Conservation (phyloP, 164 flowering plant genomes). For the Vitis amurensis region DNA sequence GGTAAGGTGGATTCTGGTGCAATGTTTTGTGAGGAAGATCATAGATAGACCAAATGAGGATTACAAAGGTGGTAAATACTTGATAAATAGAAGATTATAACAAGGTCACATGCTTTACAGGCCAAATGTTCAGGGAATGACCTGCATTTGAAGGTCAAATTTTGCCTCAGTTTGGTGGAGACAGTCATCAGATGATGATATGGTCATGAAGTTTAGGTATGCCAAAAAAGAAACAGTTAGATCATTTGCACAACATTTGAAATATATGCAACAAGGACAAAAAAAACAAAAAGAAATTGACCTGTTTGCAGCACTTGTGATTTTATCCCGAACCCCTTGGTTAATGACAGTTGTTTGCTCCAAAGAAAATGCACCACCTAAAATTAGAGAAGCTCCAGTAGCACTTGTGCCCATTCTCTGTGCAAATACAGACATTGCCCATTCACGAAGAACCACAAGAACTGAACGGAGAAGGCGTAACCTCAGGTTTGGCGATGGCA, state of each 20-base stretch:
- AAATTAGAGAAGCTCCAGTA: conserved; percentile 64
- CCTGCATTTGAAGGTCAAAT: too few relatives aligned
- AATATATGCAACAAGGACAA: background rate
- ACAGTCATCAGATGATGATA: too few relatives aligned
- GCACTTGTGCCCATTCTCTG: conserved; percentile 81
- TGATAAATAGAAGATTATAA: too few relatives aligned
- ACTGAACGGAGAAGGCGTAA: conserved; percentile 86
- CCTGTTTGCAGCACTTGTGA: conserved; percentile 93
- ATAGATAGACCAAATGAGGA: too few relatives aligned
- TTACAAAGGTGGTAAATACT: too few relatives aligned
- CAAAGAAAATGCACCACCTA: conserved; percentile 54
- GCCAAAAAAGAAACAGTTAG: too few relatives aligned
- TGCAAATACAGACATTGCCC: conserved; percentile 81
- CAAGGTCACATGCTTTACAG: too few relatives aligned
- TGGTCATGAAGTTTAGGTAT: too few relatives aligned
- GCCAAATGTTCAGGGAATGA: too few relatives aligned
- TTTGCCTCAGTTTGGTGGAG: too few relatives aligned
- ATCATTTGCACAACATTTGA: background rate
- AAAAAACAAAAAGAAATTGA: conserved; percentile 17
- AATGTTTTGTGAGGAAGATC: too few relatives aligned
- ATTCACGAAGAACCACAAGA: conserved; percentile 82
- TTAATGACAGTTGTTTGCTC: conserved; percentile 51
- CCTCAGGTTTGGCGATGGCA: conserved; percentile 73
- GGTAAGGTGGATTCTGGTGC: too few relatives aligned
- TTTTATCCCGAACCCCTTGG: conserved; percentile 89